Base-by-base conservation (phyloP, 2,329 filamentous ascomycete genomes). In the Pseudogymnoascus sp. region DNA sequence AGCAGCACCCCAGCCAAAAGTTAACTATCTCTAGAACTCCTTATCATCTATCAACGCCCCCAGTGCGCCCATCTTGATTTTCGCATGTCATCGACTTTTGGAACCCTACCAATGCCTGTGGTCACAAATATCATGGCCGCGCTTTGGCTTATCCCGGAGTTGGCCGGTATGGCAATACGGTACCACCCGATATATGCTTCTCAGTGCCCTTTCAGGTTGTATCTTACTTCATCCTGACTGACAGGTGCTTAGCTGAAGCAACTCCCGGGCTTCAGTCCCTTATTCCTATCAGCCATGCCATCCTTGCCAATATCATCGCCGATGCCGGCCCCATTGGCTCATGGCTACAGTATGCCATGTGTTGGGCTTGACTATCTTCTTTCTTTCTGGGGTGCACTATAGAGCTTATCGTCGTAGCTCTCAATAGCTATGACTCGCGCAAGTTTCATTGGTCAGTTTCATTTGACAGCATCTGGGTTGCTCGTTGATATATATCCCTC, bases 11-110 rank as follows among this genome's bases (percentile, higher is more conserved):
- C 28, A 20, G 28, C 28, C 33, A 11, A 12, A 54, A 33, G 8
- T 54, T 35, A 54, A 54, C 47, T 35, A 54, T 54, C 47, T 54
- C n/a, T 35, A 25, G 47, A 20, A 20, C 47, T 54, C 28, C 47
- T 35, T 54, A 54, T 54, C 47, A 54, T 54, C 18, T 54, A 54
- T 54, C 47, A 54, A 54, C 47, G 28, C 47, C 47, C 18, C 47
- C 16, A 54, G 7, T 47, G 8, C n/a, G 4, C 9, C 28, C 47
- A 35, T 28, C 8, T 33, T 16, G 4, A 20, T 54, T 54, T 54
- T 35, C 16, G 28, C 47, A 12, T 54, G 47, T 54, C 47, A 54
- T 54, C 47, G 33, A 54, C 28, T 18, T 54, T 6, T 12, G 9
- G 16, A 35, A 33, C 18, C 47, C 47, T 54, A 14, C 47, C 47